Percentiles rank a stretch among this genome's conserved stretches.
Evolutionary conservation across 306 rosid species (phyloP).

Genomic region (Cotoneaster glaucophyllus): DNA sequence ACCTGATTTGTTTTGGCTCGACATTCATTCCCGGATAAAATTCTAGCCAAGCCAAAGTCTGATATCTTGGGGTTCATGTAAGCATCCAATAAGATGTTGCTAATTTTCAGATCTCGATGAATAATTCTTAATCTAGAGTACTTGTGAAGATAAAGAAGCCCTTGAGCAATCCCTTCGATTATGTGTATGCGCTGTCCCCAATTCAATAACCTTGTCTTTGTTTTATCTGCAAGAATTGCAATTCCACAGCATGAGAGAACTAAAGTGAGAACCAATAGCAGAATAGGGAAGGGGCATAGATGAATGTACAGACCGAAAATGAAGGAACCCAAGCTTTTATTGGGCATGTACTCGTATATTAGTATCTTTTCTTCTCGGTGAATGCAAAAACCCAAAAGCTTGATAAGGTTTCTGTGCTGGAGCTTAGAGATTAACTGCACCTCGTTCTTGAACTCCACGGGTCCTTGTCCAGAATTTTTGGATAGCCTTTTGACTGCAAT

Average conservation of each 20-base stretch:
- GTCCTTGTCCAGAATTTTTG: slow-evolving; percentile 23
- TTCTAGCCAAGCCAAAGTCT: slow-evolving; percentile 19
- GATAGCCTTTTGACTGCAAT: slow-evolving; percentile 29
- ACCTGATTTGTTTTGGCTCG: slow-evolving; percentile 13
- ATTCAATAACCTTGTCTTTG: background rate
- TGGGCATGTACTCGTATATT: slow-evolving; percentile 27
- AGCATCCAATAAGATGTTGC: slow-evolving; percentile 12
- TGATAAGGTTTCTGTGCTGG: slow-evolving; percentile 26
- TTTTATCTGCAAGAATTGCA: slow-evolving; percentile 9
- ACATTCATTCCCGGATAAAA: background rate
- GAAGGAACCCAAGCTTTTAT: slow-evolving; percentile 31
- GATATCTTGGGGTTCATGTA: slow-evolving; percentile 22
- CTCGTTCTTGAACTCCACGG: slow-evolving; percentile 27
- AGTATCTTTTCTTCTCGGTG: slow-evolving; percentile 19
- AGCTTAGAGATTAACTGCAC: slow-evolving; percentile 24
- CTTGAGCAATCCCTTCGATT: slow-evolving; percentile 21
- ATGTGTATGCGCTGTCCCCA: slow-evolving; percentile 9
- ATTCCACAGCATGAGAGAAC: background rate
- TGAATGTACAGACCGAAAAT: slow-evolving; percentile 18
- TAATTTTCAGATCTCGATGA: slow-evolving; percentile 13
- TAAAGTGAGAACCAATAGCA: background rate
- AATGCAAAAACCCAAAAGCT: slow-evolving; percentile 29
- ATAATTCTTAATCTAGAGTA: slow-evolving; percentile 21
- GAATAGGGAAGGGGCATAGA: background rate
- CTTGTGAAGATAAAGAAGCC: slow-evolving; percentile 25